phyloP scores from a whole-genome alignment of 129 eudicot species.

The Arctium minus region DNA sequence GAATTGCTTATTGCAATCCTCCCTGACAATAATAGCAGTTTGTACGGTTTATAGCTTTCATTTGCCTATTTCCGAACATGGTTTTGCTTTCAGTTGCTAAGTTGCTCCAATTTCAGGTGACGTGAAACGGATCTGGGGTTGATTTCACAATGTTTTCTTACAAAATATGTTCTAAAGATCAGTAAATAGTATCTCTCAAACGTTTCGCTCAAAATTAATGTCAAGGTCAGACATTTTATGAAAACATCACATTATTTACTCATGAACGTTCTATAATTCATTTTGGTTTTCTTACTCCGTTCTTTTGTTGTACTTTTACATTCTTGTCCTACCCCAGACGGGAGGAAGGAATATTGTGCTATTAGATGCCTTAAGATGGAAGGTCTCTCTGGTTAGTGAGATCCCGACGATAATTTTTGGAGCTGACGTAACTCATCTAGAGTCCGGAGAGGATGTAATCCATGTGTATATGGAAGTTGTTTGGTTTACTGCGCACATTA shows the following conservation, averaged over 20 bases:
- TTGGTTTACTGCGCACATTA: too few species aligned
- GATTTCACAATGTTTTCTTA: constrained; percentile 75
- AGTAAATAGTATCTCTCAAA: constrained; percentile 68
- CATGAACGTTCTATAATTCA: background rate
- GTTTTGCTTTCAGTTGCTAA: background rate
- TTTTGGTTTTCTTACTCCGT: background rate
- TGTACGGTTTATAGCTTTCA: constrained; percentile 46
- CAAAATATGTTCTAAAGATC: constrained; percentile 67
- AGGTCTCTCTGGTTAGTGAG: constrained; percentile 72
- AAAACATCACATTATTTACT: background rate
- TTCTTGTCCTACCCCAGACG: constrained; percentile 30
- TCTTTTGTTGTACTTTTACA: background rate
- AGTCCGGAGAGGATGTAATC: constrained; percentile 72
- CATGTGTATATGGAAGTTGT: constrained; percentile 8
- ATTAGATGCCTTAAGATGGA: constrained; percentile 73
- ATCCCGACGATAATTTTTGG: constrained; percentile 80
- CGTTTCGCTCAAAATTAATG: constrained; percentile 66
- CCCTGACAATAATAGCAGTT: constrained; percentile 72
- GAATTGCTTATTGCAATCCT: constrained; percentile 73
- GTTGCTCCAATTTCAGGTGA: constrained; percentile 43
- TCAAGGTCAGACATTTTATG: constrained; percentile 38
- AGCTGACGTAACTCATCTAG: constrained; percentile 82
- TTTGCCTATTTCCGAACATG: background rate
- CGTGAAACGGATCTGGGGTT: constrained; percentile 74
- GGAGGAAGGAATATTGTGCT: constrained; percentile 86